Percentiles rank a stretch among this genome's conserved stretches.
These are phyloP conservation scores for Annulohypoxylon maeteangense DNA, from an alignment of 495 filamentous ascomycete genomes.

Conservation along the genomic window DNA sequence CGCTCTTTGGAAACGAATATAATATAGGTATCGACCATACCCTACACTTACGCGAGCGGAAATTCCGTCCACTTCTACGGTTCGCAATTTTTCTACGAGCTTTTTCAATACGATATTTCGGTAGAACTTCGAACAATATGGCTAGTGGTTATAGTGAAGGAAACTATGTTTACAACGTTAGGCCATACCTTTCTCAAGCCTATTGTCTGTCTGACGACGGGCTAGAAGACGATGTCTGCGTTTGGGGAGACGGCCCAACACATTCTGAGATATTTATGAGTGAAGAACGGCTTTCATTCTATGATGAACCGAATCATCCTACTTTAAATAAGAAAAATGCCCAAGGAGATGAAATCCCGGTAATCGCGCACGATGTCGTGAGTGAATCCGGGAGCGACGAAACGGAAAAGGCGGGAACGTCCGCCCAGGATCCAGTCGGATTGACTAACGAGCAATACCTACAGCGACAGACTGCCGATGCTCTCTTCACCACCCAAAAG, in stretches of 20 bases:
- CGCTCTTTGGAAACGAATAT: not conserved
- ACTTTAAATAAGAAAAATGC: not conserved
- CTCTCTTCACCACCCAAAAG: conserved; percentile 25
- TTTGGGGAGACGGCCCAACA: conserved; percentile 27
- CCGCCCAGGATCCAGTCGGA: not conserved
- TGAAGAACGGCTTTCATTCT: conserved; percentile 3
- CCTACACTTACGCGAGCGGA: not conserved
- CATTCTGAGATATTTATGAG: conserved; percentile 18
- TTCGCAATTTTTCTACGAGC: no score
- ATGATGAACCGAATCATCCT: not conserved
- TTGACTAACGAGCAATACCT: conserved; percentile 26
- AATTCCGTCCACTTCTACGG: no score
- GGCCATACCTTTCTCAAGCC: conserved; percentile 32
- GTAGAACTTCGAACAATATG: not conserved
- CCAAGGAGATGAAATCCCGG: not conserved
- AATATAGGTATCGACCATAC: conserved; percentile 10
- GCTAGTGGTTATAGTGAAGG: not conserved
- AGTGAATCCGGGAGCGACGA: not conserved
- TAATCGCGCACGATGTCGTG: not conserved
- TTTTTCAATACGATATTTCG: no score
- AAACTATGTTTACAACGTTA: conserved; percentile 23
- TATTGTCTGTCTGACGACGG: conserved; percentile 31
- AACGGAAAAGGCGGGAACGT: not conserved
- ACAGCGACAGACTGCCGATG: conserved; percentile 30
- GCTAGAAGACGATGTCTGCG: conserved; percentile 34